Evolutionary conservation across 208 protist species (phyloP).

Genomic region (Leishmania guyanensis): DNA sequence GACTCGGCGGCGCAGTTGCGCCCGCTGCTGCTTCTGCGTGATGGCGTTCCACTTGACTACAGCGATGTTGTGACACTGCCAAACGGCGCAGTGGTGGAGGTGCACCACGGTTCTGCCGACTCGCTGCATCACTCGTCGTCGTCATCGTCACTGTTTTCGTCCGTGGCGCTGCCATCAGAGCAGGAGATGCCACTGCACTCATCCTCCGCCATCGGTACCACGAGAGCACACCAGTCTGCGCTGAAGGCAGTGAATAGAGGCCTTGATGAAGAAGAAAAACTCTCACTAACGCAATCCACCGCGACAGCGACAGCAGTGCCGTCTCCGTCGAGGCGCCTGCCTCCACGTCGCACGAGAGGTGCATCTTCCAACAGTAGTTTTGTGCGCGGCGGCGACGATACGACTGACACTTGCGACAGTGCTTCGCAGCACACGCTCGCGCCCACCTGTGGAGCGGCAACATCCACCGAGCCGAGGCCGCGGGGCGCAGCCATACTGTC

Average conservation of each 20-base stretch:
- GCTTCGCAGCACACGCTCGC: not conserved
- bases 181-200: slow-evolving; percentile 17
- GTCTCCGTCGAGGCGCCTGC: slow-evolving; percentile 2
- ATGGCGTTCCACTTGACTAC: slow-evolving; percentile 21
- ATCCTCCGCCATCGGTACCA: not conserved
- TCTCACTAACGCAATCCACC: not conserved
- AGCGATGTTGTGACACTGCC: slow-evolving; percentile 17
- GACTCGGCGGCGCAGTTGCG: slow-evolving; percentile 1
- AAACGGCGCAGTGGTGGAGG: slow-evolving; percentile 24
- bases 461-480: slow-evolving; percentile 1
- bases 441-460: slow-evolving; percentile 3
- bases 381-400: not conserved
- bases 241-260: not conserved
- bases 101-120: slow-evolving; percentile 8
- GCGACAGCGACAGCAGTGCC: not conserved
- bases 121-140: not conserved
- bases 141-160: slow-evolving; percentile 5
- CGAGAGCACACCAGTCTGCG: not conserved
- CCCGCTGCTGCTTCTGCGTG: slow-evolving; percentile 19
- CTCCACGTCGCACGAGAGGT: not conserved
- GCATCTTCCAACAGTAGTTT: not conserved
- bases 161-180: slow-evolving; percentile 8
- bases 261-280: too few species aligned
- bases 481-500: not conserved
- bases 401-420: not conserved